Percentiles rank a stretch among this genome's conserved stretches.
Conservation (phyloP, 2,329 filamentous ascomycete species). For the Chaetomium sp. region DNA sequence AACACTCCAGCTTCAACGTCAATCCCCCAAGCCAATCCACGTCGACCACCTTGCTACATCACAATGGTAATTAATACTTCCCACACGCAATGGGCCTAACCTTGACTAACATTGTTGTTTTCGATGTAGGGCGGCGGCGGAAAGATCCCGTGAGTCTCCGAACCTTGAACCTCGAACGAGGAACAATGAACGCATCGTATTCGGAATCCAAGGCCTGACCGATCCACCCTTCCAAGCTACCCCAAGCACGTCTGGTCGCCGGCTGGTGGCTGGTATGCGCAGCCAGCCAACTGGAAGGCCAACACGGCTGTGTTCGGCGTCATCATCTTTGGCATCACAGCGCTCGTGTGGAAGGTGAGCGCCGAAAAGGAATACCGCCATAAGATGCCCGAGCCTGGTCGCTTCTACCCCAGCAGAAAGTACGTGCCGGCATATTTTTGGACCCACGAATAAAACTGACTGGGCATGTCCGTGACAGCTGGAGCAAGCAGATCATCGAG, state of each 20-base stretch:
- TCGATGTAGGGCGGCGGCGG: slow-evolving; percentile 71
- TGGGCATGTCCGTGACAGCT: slow-evolving; percentile 38
- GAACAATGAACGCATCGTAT: slow-evolving; percentile 12
- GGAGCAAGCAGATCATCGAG: slow-evolving; percentile 50
- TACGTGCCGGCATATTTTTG: slow-evolving; percentile 51
- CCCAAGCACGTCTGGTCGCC: slow-evolving; percentile 99
- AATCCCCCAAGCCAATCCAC: slow-evolving; percentile 8
- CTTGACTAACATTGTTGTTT: slow-evolving; percentile 45
- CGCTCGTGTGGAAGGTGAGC: slow-evolving; percentile 68
- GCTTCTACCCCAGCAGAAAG: slow-evolving; percentile 87
- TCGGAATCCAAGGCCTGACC: slow-evolving; percentile 23
- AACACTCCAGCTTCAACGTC: slow-evolving; percentile 12
- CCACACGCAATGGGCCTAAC: background rate
- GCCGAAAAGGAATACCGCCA: slow-evolving; percentile 72
- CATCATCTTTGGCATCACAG: slow-evolving; percentile 61
- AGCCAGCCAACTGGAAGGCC: slow-evolving; percentile 90
- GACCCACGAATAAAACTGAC: background rate
- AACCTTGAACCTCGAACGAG: background rate
- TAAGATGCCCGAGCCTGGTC: slow-evolving; percentile 74
- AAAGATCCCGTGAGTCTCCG: slow-evolving; percentile 55
- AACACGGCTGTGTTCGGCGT: slow-evolving; percentile 65
- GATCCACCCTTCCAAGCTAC: slow-evolving; percentile 62
- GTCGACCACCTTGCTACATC: slow-evolving; percentile 29
- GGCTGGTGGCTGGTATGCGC: slow-evolving; percentile 94
- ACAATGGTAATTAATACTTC: slow-evolving; percentile 58